phyloP scores from a whole-genome alignment of 805 yeast species.

The Dipodascus geniculatus region DNA sequence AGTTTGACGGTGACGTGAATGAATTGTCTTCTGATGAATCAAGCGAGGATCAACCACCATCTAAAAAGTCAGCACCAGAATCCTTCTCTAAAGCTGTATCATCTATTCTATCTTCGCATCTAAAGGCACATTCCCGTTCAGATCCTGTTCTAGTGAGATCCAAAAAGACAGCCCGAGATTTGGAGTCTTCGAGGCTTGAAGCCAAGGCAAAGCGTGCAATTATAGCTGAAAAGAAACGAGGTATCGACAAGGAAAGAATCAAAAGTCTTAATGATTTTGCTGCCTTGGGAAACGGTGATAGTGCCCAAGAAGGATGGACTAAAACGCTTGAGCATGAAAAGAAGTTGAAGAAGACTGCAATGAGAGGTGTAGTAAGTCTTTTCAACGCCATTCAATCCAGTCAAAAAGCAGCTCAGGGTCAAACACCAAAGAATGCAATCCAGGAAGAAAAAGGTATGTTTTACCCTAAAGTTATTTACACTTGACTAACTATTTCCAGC shows the following conservation, averaged over 20 bases:
- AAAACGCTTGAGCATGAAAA: conserved; percentile 54
- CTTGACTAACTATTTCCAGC: conserved; percentile 40
- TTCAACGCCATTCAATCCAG: conserved; percentile 77
- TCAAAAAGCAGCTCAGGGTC: conserved; percentile 40
- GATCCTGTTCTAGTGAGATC: conserved; percentile 86
- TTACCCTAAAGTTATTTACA: neutral
- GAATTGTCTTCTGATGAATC: conserved; percentile 11
- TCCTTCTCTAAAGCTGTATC: conserved; percentile 72
- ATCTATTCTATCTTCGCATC: conserved; percentile 71
- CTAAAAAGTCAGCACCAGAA: conserved; percentile 54
- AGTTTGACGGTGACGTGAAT: conserved; percentile 17
- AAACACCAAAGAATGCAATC: conserved; percentile 17
- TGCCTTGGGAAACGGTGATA: conserved; percentile 12
- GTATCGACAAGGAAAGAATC: conserved; percentile 55
- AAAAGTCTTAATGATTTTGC: neutral
- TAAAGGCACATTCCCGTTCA: conserved; percentile 78
- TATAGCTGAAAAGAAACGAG: conserved; percentile 56
- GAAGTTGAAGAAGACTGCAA: conserved; percentile 66
- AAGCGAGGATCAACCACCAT: conserved; percentile 9
- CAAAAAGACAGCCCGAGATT: conserved; percentile 57
- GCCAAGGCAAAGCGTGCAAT: conserved; percentile 67
- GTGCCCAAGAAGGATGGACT: conserved; percentile 43
- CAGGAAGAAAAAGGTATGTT: conserved; percentile 31
- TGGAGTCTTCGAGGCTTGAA: conserved; percentile 74
- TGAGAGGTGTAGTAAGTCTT: conserved; percentile 73